Base-by-base conservation (phyloP, 2,329 filamentous ascomycete species). In the Talaromyces sp. region DNA sequence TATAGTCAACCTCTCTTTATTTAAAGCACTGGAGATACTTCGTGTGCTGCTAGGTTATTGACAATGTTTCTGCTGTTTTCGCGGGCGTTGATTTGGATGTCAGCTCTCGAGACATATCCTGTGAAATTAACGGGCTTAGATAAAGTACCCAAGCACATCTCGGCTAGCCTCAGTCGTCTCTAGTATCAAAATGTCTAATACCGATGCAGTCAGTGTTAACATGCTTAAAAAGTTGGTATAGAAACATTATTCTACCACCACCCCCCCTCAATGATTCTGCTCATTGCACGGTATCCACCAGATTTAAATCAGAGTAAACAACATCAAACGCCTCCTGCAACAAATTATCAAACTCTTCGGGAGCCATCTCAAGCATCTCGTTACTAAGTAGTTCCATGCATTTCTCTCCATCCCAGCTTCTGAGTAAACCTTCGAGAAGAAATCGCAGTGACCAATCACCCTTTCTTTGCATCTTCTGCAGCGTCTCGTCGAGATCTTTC, bases 381-480 rank as follows among this genome's bases (percentile, higher is more conserved):
- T 63, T 45, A 14, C 61, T 63, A 10, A 63, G 50, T 37, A 63
- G 13, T 47, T 63, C 61, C 61, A 63, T 63, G 16, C 61, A 63
- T 22, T 48, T 63, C 11, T 63, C 61, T 24, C 61, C 61, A 45
- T 45, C 8, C 61, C 50, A 63, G 14, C 27, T 31, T 47, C 0
- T 13, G 13, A 63, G 13, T 13, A n/a, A 37, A 13, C 1, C n/a
- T 14, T 47, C 10, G 2, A 63, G 16, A 35, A 63, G 39, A n/a
- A 11, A 3, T n/a, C 39, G 61, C 50, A 63, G 39, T 8, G 24
- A 39, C 24, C 33, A 19, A 6, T 63, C 61, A 3, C 61, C 61
- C 27, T 47, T 27, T 39, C 39, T 54, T 57, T 57, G 61, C 61
- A 63, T 63, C 10, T 3, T 22, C 16, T 35, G 61, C 24, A 63